Evolutionary conservation across 495 filamentous ascomycete species (phyloP), one percentile per base, ranked within the genome.

Genomic region (Amphirosellinia nigrospora): DNA sequence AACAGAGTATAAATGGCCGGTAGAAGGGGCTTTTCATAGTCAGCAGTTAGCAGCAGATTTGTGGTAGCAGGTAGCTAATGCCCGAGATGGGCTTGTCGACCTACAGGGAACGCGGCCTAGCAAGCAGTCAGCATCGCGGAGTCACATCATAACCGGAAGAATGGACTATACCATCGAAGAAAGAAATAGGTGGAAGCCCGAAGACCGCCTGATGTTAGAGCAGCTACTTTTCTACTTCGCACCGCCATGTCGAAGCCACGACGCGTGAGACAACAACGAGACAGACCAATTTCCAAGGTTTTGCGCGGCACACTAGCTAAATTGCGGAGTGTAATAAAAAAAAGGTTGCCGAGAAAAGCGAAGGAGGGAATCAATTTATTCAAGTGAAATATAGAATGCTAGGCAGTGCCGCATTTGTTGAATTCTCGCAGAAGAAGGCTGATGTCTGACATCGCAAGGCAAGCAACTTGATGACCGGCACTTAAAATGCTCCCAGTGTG

Each of bases 151-250:
- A 43, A 13, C 15, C 28, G 9, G 32, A 15, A 43, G 19, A 46
- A 50, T 52, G 58, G 36, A n/a, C 79, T 83, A 72, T 84, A 97
- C 94, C 93, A 97, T 89, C 96, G 85, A 30, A 98, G 81, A 77
- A 98, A 97, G 67, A 94, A 72, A 75, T 91, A 96, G 65, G 86
- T 82, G 15, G 84, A 67, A 1, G 89, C 30, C 61, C 94, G 86
- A 60, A 97, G 74, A 2, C 75, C 75, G 1, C 85, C 69, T 10
- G 94, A 96, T 81, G 80, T 71, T 41, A 69, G 71, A 16, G 69
- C 73, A 32, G 81, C 75, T 58, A 81, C 50, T 19, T 66, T 78
- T 50, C 70, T 77, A 66, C 52, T 71, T 34, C 52, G 70, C 23
- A 36, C 21, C 43, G 55, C 50, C 70, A 68, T 67, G 21, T 41